Conservation (phyloP, 192 early-diverging fungal genomes). For the Coemansia furcata region DNA sequence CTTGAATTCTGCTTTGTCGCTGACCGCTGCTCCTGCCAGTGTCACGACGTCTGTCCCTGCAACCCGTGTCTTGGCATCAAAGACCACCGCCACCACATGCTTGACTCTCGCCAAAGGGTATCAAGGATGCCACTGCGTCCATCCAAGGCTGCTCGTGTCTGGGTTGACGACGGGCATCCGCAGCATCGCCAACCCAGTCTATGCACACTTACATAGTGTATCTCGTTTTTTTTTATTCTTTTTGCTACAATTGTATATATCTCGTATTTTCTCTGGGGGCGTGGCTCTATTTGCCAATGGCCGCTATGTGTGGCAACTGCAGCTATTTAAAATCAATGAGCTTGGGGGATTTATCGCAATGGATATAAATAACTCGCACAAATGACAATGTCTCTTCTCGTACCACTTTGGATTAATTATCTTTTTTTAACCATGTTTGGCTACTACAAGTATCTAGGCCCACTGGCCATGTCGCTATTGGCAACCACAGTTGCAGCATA, state of each 20-base stretch:
- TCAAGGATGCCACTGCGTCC: not conserved
- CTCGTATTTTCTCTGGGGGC: not conserved
- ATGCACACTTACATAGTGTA: slow-evolving; percentile 2
- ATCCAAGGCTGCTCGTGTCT: slow-evolving; percentile 1
- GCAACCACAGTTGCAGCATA: not conserved
- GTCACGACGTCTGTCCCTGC: slow-evolving; percentile 41
- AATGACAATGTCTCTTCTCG: not conserved
- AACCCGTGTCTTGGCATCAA: slow-evolving; percentile 44
- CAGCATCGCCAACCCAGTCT: slow-evolving; percentile 10
- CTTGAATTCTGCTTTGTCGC: slow-evolving; percentile 43
- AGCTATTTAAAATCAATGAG: not conserved
- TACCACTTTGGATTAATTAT: not conserved
- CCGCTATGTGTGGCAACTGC: not conserved
- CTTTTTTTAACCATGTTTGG: not conserved
- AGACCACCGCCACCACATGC: not conserved
- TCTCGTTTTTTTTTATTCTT: not conserved
- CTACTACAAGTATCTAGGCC: not conserved
- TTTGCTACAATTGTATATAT: not conserved
- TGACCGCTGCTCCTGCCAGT: slow-evolving; percentile 33
- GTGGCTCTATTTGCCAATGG: not conserved
- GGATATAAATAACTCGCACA: not conserved
- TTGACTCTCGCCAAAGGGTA: not conserved
- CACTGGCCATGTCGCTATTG: not conserved
- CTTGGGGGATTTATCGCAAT: not conserved
- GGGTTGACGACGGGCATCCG: not conserved